Conservation (phyloP, 257 asterid species). For the Solanum rostratum region DNA sequence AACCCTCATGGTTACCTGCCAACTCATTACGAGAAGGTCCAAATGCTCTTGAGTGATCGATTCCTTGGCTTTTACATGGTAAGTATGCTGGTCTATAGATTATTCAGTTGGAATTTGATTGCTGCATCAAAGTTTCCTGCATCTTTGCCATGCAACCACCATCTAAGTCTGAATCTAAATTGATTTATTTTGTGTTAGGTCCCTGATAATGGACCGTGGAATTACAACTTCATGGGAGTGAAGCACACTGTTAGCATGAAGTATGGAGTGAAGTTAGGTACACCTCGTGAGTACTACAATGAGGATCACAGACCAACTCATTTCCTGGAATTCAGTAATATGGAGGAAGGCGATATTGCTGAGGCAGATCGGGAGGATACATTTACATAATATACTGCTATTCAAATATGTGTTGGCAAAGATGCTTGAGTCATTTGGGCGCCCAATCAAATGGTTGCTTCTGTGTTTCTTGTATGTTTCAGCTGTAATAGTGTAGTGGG, state of each 20-base stretch:
- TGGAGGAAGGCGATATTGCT: conserved; percentile 92
- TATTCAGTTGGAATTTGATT: neutral
- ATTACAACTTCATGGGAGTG: conserved; percentile 95
- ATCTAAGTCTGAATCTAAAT: neutral
- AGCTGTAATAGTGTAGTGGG: neutral
- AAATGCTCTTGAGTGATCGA: conserved; percentile 94
- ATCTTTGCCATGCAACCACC: neutral
- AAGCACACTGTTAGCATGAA: conserved; percentile 80
- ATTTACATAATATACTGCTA: conserved; percentile 28
- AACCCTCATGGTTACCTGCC: conserved; percentile 96
- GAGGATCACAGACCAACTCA: conserved; percentile 95
- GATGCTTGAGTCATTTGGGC: neutral
- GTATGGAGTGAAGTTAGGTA: conserved; percentile 76
- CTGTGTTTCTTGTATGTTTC: neutral
- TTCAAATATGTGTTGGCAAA: neutral
- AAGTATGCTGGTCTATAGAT: neutral
- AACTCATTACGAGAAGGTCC: conserved; percentile 92
- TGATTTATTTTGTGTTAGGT: conserved; percentile 26
- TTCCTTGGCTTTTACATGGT: conserved; percentile 99
- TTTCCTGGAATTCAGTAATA: conserved; percentile 85
- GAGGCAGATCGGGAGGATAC: conserved; percentile 93
- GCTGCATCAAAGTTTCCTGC: neutral
- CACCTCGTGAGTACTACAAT: conserved; percentile 78
- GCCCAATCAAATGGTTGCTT: neutral
- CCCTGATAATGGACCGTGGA: conserved; percentile 98